Evolutionary conservation across 169 alveolate species (phyloP).

Genomic region (Blepharisma undulans): DNA sequence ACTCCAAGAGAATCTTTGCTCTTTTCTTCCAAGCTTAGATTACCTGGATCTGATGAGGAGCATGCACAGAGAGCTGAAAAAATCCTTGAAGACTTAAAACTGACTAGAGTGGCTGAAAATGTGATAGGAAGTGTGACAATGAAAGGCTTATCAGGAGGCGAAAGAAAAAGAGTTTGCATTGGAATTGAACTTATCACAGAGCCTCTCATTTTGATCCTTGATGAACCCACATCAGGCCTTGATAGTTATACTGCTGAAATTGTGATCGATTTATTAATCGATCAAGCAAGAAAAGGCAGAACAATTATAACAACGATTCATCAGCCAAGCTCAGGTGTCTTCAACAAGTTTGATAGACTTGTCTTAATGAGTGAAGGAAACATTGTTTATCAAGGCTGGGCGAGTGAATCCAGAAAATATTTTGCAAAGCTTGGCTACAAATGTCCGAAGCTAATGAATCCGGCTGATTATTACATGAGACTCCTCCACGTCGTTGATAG

Average conservation of each 20-base stretch:
- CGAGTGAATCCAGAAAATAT: conserved; percentile 32
- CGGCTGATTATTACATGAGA: conserved; percentile 55
- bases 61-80: not conserved
- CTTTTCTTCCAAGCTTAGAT: conserved; percentile 55
- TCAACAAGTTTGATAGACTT: conserved; percentile 72
- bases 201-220: conserved; percentile 84
- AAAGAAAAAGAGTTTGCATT: conserved; percentile 82
- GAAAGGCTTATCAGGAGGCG: conserved; percentile 82
- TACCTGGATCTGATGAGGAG: conserved; percentile 21
- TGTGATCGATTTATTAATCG: conserved; percentile 68
- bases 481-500: conserved; percentile 33
- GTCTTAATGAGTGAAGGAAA: conserved; percentile 73
- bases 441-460: conserved; percentile 48
- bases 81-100: not conserved
- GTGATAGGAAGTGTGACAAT: not conserved
- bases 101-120: not conserved
- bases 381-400: conserved; percentile 70
- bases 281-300: conserved; percentile 75
- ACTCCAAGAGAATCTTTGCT: conserved; percentile 56
- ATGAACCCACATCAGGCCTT: conserved; percentile 90
- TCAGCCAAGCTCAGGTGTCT: conserved; percentile 81
- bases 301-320: conserved; percentile 79
- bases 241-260: conserved; percentile 82
- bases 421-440: conserved; percentile 42
- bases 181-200: conserved; percentile 84